Conservation (phyloP, 129 eudicot species). For the Smallanthus sonchifolius region DNA sequence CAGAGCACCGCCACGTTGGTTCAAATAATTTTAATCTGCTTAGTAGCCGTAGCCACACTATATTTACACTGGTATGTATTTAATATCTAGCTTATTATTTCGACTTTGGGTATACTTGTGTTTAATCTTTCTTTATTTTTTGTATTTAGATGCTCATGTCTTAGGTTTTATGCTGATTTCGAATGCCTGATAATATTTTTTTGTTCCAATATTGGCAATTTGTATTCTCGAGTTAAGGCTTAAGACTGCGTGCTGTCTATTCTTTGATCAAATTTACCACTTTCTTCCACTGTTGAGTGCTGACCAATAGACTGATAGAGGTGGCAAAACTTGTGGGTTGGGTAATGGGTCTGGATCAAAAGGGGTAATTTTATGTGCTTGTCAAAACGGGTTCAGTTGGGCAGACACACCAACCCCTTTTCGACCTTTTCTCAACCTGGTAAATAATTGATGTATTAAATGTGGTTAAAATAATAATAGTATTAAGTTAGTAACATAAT, state of each 20-base stretch:
- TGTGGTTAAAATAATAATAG: neutral
- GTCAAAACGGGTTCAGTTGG: neutral
- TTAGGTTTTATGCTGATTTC: neutral
- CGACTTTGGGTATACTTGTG: neutral
- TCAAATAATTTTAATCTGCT: constrained; percentile 90
- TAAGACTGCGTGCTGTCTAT: neutral
- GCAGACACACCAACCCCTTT: neutral
- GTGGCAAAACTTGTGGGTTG: neutral
- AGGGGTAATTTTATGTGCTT: neutral
- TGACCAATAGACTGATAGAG: neutral
- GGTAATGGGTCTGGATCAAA: neutral
- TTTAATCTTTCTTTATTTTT: constrained; percentile 5
- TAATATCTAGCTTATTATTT: constrained; percentile 11
- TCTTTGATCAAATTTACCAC: neutral
- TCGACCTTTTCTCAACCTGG: neutral
- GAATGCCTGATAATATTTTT: neutral
- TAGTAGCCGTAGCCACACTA: constrained; percentile 97
- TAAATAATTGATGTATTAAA: neutral
- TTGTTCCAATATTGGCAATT: neutral
- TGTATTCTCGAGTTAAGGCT: neutral
- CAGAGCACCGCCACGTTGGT: constrained; percentile 99
- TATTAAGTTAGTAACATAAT: neutral
- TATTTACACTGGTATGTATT: constrained; percentile 84
- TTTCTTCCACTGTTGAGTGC: neutral
- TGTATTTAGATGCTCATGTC: neutral